Evolutionary conservation across 805 yeast species (phyloP).

Genomic region (Kluyveromyces aestuarii): DNA sequence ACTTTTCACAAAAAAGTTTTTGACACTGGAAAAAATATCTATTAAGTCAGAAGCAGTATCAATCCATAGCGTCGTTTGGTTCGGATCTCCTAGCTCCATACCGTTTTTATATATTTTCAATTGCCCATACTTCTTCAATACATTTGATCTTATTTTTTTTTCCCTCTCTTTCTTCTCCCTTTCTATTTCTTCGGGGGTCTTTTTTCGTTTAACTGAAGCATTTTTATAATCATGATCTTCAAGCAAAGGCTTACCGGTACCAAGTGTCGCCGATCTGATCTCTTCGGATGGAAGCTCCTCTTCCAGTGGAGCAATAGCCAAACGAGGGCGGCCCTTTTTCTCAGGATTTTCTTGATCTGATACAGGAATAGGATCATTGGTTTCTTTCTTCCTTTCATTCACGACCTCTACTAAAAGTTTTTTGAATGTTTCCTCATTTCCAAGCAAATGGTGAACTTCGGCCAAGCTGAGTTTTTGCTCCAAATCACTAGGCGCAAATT

Average conservation of each 20-base stretch:
- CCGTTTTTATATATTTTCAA: slow-evolving; percentile 44
- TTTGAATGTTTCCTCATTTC: slow-evolving; percentile 50
- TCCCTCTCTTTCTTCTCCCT: slow-evolving; percentile 48
- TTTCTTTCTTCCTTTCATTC: slow-evolving; percentile 29
- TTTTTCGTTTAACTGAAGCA: slow-evolving; percentile 19
- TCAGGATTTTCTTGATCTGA: neutral
- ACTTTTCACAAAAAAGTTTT: slow-evolving; percentile 72
- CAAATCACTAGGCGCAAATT: slow-evolving; percentile 50
- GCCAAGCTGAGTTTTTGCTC: slow-evolving; percentile 74
- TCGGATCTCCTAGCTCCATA: slow-evolving; percentile 40
- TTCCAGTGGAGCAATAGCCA: slow-evolving; percentile 3
- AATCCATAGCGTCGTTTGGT: slow-evolving; percentile 73
- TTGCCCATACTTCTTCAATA: slow-evolving; percentile 45
- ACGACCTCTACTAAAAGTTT: slow-evolving; percentile 45
- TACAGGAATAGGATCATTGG: slow-evolving; percentile 9
- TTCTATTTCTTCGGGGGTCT: slow-evolving; percentile 27
- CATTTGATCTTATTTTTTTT: slow-evolving; percentile 46
- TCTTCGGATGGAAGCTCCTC: slow-evolving; percentile 8
- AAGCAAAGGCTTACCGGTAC: slow-evolving; percentile 22
- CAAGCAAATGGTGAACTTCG: slow-evolving; percentile 65
- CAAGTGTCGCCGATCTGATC: slow-evolving; percentile 9
- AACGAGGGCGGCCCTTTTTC: neutral
- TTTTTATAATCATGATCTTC: slow-evolving; percentile 26
- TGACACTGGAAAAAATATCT: slow-evolving; percentile 70
- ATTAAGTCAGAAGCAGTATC: slow-evolving; percentile 74